These are phyloP conservation scores for Chrysochromulina tobinii DNA, from an alignment of 78 protist species.

Conservation along the genomic window DNA sequence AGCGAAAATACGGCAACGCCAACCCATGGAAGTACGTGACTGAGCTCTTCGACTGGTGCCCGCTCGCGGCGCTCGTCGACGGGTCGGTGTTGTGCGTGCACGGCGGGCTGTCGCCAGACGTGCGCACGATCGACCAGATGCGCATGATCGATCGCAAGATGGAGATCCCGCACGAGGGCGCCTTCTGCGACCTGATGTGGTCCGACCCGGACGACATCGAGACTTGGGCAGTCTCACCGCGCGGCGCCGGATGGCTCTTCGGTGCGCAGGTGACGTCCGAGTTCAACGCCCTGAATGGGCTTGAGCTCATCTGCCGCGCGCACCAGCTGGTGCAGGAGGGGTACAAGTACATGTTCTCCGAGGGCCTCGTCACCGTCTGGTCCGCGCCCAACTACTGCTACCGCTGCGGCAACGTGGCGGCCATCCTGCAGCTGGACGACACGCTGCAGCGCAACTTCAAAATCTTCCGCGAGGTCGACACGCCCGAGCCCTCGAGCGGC, in stretches of 20 bases:
- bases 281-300: constrained; percentile 83
- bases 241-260: constrained; percentile 98
- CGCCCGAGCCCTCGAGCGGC: neutral
- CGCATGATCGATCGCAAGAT: constrained; percentile 74
- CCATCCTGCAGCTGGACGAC: constrained; percentile 83
- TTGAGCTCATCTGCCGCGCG: constrained; percentile 91
- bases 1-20: constrained; percentile 94
- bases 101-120: constrained; percentile 90
- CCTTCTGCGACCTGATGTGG: constrained; percentile 98
- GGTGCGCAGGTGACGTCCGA: constrained; percentile 74
- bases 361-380: constrained; percentile 95
- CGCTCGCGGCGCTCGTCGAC: constrained; percentile 72
- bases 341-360: constrained; percentile 88
- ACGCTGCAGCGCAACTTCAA: constrained; percentile 65
- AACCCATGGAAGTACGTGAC: constrained; percentile 94
- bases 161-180: constrained; percentile 97
- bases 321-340: constrained; percentile 99
- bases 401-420: constrained; percentile 87
- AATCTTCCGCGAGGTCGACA: constrained; percentile 30
- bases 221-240: constrained; percentile 89
- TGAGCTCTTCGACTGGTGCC: constrained; percentile 59
- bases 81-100: constrained; percentile 91
- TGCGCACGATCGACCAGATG: constrained; percentile 85
- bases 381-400: constrained; percentile 99
- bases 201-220: constrained; percentile 97